Conservation (phyloP, 1,284 basidiomycete genomes). For the Phylloporus sp. region DNA sequence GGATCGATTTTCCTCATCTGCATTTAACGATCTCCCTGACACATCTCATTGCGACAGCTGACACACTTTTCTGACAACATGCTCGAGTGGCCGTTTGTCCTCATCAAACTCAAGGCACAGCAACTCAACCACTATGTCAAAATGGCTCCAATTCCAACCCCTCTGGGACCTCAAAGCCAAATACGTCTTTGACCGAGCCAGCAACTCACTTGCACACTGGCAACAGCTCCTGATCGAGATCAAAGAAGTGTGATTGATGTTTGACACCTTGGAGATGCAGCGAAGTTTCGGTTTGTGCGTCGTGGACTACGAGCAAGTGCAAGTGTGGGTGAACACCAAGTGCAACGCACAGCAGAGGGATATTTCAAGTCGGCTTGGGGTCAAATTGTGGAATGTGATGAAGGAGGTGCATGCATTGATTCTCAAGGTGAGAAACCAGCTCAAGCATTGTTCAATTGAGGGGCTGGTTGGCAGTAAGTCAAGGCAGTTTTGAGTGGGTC, state of each 20-base stretch:
- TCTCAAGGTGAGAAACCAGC: conserved; percentile 89
- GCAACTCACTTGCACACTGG: conserved; percentile 93
- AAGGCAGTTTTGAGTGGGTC: conserved; percentile 42
- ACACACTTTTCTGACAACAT: conserved; percentile 76
- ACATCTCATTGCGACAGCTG: conserved; percentile 52
- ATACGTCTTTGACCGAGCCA: conserved; percentile 93
- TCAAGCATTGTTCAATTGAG: conserved; percentile 83
- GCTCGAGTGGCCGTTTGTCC: conserved; percentile 81
- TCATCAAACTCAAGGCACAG: conserved; percentile 89
- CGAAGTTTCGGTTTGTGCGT: conserved; percentile 92
- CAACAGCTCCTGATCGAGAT: conserved; percentile 95
- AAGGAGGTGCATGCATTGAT: conserved; percentile 95
- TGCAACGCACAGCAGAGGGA: conserved; percentile 98
- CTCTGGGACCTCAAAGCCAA: conserved; percentile 98
- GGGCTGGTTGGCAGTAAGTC: conserved; percentile 53
- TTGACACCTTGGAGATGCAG: conserved; percentile 95
- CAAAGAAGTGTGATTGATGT: conserved; percentile 94
- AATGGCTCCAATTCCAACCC: conserved; percentile 99
- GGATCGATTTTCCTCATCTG: conserved; percentile 32
- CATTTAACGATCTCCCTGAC: not conserved
- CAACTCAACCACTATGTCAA: conserved; percentile 90
- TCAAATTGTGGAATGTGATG: conserved; percentile 92
- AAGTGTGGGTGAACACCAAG: conserved; percentile 96
- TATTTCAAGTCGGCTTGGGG: conserved; percentile 89
- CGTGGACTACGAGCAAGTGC: conserved; percentile 98